A percentile compares a stretch with the other conserved stretches of the same genome.
These are phyloP conservation scores for Penicillium sp. DNA, from an alignment of 2,329 filamentous ascomycete species.

Conservation along the genomic window DNA sequence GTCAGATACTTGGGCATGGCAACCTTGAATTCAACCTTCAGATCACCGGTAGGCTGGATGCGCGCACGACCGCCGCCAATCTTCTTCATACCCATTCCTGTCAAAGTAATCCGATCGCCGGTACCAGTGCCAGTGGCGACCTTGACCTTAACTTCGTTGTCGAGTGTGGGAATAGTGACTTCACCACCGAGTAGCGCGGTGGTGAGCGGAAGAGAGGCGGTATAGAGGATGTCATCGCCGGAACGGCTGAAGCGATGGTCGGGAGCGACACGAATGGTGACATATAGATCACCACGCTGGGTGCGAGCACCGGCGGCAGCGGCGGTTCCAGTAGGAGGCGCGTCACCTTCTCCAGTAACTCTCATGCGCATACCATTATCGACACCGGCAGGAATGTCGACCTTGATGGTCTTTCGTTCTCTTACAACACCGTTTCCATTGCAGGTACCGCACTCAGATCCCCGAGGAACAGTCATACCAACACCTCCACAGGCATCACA, in stretches of 20 bases:
- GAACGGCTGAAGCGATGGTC: slow-evolving; percentile 87
- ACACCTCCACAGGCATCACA: slow-evolving; percentile 81
- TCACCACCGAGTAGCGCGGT: slow-evolving; percentile 92
- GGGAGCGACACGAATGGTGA: slow-evolving; percentile 84
- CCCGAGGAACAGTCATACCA: slow-evolving; percentile 75
- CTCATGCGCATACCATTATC: slow-evolving; percentile 95
- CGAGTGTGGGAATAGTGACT: slow-evolving; percentile 84
- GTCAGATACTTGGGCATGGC: slow-evolving; percentile 93
- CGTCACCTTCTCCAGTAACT: slow-evolving; percentile 84
- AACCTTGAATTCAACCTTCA: slow-evolving; percentile 93
- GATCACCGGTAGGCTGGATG: slow-evolving; percentile 68
- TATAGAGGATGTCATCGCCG: slow-evolving; percentile 91
- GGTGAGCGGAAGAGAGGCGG: slow-evolving; percentile 85
- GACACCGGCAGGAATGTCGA: slow-evolving; percentile 93
- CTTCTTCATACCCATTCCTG: slow-evolving; percentile 93
- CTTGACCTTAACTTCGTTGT: slow-evolving; percentile 87
- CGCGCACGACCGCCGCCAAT: slow-evolving; percentile 64
- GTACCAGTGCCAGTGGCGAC: slow-evolving; percentile 89
- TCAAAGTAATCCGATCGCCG: slow-evolving; percentile 85
- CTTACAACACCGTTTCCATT: slow-evolving; percentile 81
- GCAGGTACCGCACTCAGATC: slow-evolving; percentile 80
- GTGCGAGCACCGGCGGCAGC: slow-evolving; percentile 66
- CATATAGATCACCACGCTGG: slow-evolving; percentile 86
- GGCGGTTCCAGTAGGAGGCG: slow-evolving; percentile 74
- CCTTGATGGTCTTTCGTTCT: slow-evolving; percentile 78